Conservation (phyloP, 148 eudicot genomes). For the Rhododendron molle region DNA sequence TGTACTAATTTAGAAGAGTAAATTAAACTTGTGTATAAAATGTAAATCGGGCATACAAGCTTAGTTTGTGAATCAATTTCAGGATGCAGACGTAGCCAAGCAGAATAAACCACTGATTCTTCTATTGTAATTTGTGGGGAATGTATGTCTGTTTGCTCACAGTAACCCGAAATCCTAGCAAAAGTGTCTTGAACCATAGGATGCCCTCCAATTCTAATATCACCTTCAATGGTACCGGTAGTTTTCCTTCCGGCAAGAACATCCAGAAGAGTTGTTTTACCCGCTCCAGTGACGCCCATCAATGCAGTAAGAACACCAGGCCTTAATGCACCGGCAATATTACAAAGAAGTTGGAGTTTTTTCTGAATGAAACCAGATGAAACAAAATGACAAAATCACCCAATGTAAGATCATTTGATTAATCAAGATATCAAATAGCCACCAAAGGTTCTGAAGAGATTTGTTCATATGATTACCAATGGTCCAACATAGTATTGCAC, state of each 20-base stretch:
- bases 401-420: background rate
- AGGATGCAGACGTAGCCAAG: constrained; percentile 74
- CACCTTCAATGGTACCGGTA: constrained; percentile 67
- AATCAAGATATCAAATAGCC: background rate
- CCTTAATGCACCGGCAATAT: constrained; percentile 59
- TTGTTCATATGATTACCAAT: constrained; percentile 31
- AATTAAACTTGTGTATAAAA: background rate
- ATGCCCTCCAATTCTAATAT: constrained; percentile 60
- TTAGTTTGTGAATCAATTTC: constrained; percentile 51
- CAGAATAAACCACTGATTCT: constrained; percentile 53
- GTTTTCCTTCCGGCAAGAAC: constrained; percentile 86
- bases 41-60: constrained; percentile 32
- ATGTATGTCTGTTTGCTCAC: constrained; percentile 84
- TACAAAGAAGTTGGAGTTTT: constrained; percentile 54
- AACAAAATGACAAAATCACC: background rate
- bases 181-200: constrained; percentile 70
- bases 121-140: constrained; percentile 51
- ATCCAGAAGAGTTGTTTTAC: constrained; percentile 91
- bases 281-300: constrained; percentile 92
- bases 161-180: constrained; percentile 75
- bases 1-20: background rate
- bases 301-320: constrained; percentile 81
- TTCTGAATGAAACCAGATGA: constrained; percentile 46
- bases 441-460: background rate
- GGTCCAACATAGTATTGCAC: constrained; percentile 74